Base-by-base conservation (phyloP, 1,139 yeast species). In the Suhomyces chickasaworum region DNA sequence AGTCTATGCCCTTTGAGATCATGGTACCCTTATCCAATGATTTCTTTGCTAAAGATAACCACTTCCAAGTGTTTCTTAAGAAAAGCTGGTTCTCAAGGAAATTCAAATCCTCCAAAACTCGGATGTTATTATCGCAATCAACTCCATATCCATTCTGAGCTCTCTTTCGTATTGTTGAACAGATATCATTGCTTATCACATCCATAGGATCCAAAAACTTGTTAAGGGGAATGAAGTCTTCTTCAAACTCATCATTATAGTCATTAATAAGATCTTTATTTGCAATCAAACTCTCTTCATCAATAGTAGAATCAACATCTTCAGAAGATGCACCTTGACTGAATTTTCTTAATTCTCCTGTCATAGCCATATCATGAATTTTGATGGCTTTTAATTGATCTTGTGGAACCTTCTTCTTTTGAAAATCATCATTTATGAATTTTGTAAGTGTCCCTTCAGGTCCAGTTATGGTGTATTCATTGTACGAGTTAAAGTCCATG, bases 1-100 rank as follows among this genome's bases (percentile, higher is more conserved):
- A 75, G 61, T 93, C 97, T 25, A 89, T 69, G 7, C 77, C 77
- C 21, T 81, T 84, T 1, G 85, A 77, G 1, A 80, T 70, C 89
- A 88, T 84, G 2, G 84, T 73, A 0, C 89, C 89, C 44, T 85
- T 81, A 25, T 78, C 81, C 15, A 85, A 82, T 1, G 89, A 78
- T 41, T 79, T 80, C 49, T 81, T 76, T 0, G 95, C 90, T 41
- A 87, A 78, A 7, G 83, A 79, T 22, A 91, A 66, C 97, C 97
- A 91, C 57, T 85, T 81, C 98, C 98, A 91, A 0, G 96, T 85
- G 55, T 87, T 84, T 51, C 85, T 73, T 31, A 89, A 69, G 53
- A 83, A 81, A 29, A 78, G 62, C 47, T 81, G 81, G 40, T 81
- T 79, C 52, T 82, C 86, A 23, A 82, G 68, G 6, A 77, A 71